These are phyloP conservation scores for Ciborinia camelliae DNA, from an alignment of 2,329 filamentous ascomycete genomes.

Conservation along the genomic window DNA sequence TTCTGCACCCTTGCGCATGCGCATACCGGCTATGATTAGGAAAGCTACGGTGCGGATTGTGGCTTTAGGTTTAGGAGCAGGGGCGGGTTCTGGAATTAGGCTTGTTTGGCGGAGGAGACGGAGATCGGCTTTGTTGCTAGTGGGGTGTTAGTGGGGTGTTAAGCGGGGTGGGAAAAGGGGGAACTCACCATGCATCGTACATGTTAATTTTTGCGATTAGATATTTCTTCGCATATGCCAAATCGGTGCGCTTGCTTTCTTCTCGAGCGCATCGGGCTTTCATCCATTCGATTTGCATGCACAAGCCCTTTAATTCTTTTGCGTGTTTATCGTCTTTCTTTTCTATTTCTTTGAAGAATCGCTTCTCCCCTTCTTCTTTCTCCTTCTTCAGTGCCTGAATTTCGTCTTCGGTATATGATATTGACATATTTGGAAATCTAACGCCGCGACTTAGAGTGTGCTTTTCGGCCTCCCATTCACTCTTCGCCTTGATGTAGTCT, in stretches of 20 bases:
- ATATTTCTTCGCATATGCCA: slow-evolving; percentile 84
- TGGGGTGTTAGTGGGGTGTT: slow-evolving; percentile 25
- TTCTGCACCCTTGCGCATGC: slow-evolving; percentile 49
- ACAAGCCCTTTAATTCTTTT: slow-evolving; percentile 76
- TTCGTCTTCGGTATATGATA: slow-evolving; percentile 41
- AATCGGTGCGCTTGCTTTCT: slow-evolving; percentile 71
- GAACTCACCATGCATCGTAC: slow-evolving; percentile 82
- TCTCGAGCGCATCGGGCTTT: slow-evolving; percentile 78
- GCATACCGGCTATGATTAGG: slow-evolving; percentile 47
- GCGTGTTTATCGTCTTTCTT: slow-evolving; percentile 60
- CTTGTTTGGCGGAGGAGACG: slow-evolving; percentile 82
- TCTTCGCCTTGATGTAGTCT: slow-evolving; percentile 31
- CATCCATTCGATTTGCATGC: slow-evolving; percentile 88
- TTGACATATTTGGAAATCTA: slow-evolving; percentile 41
- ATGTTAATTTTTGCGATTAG: slow-evolving; percentile 76
- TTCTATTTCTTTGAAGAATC: slow-evolving; percentile 38
- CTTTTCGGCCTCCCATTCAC: slow-evolving; percentile 47
- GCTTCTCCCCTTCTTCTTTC: slow-evolving; percentile 49
- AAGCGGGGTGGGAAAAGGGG: slow-evolving; percentile 12
- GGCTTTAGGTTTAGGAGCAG: slow-evolving; percentile 21
- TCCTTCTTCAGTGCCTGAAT: slow-evolving; percentile 39
- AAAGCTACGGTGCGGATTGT: slow-evolving; percentile 47
- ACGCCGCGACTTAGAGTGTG: slow-evolving; percentile 41
- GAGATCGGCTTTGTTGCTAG: slow-evolving; percentile 88
- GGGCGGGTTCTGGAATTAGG: slow-evolving; percentile 42